Conservation (phyloP, 2,329 filamentous ascomycete genomes). For the Hypoxylon sp. region DNA sequence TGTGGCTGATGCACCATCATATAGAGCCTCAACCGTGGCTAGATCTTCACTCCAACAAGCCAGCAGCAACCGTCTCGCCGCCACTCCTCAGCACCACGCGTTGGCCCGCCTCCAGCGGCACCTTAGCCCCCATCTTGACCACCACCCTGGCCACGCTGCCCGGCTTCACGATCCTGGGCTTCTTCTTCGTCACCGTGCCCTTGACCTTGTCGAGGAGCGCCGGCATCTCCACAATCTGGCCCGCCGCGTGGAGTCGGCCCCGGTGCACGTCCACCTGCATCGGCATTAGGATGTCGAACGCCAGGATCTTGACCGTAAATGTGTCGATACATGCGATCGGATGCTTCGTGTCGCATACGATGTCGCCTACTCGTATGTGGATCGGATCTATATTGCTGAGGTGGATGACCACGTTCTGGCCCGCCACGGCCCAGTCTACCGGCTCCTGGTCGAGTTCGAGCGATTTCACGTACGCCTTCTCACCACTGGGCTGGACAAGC, state of each 20-base stretch:
- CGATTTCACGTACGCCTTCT: conserved; percentile 83
- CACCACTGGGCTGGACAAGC: conserved; percentile 81
- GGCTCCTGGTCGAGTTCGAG: conserved; percentile 80
- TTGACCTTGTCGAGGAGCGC: conserved; percentile 82
- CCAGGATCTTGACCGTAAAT: conserved; percentile 86
- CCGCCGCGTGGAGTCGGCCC: conserved; percentile 83
- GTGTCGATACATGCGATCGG: conserved; percentile 78
- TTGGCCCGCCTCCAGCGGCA: conserved; percentile 83
- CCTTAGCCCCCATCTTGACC: conserved; percentile 77
- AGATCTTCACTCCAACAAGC: conserved; percentile 75
- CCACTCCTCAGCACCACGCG: conserved; percentile 83
- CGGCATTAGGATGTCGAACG: conserved; percentile 89
- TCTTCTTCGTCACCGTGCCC: conserved; percentile 82
- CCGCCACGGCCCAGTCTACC: conserved; percentile 90
- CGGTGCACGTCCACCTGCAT: conserved; percentile 91
- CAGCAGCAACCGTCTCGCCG: conserved; percentile 88
- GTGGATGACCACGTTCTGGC: conserved; percentile 88
- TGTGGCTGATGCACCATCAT: conserved; percentile 9
- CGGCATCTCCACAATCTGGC: conserved; percentile 76
- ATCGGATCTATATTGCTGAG: conserved; percentile 86
- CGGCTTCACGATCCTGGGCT: conserved; percentile 84
- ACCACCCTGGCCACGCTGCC: conserved; percentile 80
- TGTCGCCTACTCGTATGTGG: conserved; percentile 85
- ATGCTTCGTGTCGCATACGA: conserved; percentile 77
- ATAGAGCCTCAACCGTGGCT: conserved; percentile 28